These are phyloP conservation scores for Phanerochaete carnosa DNA, from an alignment of 768 basidiomycete species.

Conservation along the genomic window DNA sequence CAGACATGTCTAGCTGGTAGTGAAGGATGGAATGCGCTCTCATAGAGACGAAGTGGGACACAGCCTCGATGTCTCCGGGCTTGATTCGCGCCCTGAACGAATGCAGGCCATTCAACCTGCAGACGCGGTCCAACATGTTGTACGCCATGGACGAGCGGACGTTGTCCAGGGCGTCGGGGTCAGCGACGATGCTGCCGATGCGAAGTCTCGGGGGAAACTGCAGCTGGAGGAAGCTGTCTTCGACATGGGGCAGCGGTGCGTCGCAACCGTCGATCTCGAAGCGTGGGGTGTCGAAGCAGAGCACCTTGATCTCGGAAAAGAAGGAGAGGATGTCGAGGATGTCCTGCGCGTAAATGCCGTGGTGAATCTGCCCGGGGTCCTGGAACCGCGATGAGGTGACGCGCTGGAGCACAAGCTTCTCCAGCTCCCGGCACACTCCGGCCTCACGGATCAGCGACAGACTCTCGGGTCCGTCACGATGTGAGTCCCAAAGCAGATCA, in stretches of 20 bases:
- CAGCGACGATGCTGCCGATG: neutral
- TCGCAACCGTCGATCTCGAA: neutral
- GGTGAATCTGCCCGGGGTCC: neutral
- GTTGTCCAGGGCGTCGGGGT: neutral
- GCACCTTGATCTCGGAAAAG: neutral
- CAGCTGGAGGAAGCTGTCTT: neutral
- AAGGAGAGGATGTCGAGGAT: neutral
- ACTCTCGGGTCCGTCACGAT: neutral
- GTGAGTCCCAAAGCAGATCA: neutral
- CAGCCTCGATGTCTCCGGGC: neutral
- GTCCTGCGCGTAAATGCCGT: conserved; percentile 4
- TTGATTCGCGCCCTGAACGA: neutral
- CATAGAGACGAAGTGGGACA: neutral
- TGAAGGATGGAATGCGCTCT: neutral
- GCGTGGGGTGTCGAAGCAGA: neutral
- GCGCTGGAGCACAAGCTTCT: neutral
- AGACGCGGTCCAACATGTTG: neutral
- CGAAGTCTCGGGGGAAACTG: neutral
- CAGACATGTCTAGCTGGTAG: neutral
- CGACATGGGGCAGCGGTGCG: too few relatives aligned
- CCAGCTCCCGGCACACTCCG: neutral
- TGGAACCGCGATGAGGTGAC: neutral
- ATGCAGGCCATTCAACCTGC: neutral
- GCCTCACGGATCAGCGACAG: neutral
- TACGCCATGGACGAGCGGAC: neutral